Evolutionary conservation across 208 protist genomes (phyloP), one percentile per base, ranked within the genome.

Genomic region (Porcisia deanei): DNA sequence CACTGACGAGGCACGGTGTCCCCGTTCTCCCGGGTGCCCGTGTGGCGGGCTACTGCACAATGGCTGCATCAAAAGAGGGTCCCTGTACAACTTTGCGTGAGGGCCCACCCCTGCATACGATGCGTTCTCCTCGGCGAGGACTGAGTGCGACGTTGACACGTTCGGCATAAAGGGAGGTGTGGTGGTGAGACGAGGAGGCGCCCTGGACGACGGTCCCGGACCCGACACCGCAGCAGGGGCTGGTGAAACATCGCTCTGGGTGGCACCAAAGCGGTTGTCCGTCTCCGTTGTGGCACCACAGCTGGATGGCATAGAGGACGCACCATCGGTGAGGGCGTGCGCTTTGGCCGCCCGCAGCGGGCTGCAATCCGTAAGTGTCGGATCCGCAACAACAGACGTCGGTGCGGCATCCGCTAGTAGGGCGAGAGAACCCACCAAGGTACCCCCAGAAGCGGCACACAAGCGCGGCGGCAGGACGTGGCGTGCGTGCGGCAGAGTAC

Each of bases 1-100:
- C 34, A 55, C 54, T 30, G 69, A 73, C 69, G 55, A 73, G 22
- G 54, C 71, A 20, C 41, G 57, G 37, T 41, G 71, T 22, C 64
- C 55, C 71, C 14, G 57, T 58, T 75, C 45, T 43, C 45, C 37
- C 45, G 55, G 55, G 43, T 55, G 47, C 22, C 1, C 6, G 10
- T 61, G 57, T 53, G 71, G 58, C 3, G 47, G 58, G 10, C 55
- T 58, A 53, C 71, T 43, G 71, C 71, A 75, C 41, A 75, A 43
- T n/a, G 64, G 58, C 18, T 43, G 54, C 39, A 3, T 43, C 22
- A 6, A 57, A 37, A 37, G 9, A 37, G 34, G 37, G 2, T 3
- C 37, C 14, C 30, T 72, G 68, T 2, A 41, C 47, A 43, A 57
- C 66, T 34, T 30, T n/a, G 16, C 43, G 14, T 58, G 47, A 58